These are phyloP conservation scores for Fusarium sp. DNA, from an alignment of 2,329 filamentous ascomycete genomes.

Conservation along the genomic window DNA sequence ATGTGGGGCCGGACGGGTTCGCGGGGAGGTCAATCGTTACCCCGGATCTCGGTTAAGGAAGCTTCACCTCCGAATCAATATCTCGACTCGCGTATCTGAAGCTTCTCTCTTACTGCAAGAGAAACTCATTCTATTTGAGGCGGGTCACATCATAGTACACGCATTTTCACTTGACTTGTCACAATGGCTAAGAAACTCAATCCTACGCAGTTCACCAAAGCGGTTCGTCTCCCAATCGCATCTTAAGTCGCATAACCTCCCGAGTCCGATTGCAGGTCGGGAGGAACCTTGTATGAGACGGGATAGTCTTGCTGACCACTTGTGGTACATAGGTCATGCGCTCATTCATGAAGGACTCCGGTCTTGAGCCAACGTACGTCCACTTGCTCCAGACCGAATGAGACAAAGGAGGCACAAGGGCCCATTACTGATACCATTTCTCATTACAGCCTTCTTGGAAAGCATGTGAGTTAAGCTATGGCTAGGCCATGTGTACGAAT, in stretches of 20 bases:
- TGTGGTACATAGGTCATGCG: slow-evolving; percentile 73
- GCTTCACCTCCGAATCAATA: slow-evolving; percentile 15
- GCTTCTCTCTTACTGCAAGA: background rate
- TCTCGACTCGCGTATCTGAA: background rate
- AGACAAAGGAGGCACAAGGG: background rate
- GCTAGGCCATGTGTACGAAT: too few relatives aligned
- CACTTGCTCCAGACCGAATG: background rate
- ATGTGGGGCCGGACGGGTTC: slow-evolving; percentile 6
- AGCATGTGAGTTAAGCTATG: slow-evolving; percentile 27
- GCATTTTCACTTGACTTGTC: background rate
- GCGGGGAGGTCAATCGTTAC: slow-evolving; percentile 11
- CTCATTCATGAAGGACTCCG: slow-evolving; percentile 86
- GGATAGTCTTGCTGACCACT: background rate
- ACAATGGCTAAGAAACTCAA: slow-evolving; percentile 51
- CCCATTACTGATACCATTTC: background rate
- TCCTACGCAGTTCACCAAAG: slow-evolving; percentile 51
- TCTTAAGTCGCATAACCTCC: background rate
- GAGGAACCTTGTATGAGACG: fast-evolving
- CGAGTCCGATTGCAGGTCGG: background rate
- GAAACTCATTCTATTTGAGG: fast-evolving
- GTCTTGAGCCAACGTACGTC: slow-evolving; percentile 85
- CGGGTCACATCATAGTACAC: background rate
- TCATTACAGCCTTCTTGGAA: slow-evolving; percentile 45
- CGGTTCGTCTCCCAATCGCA: slow-evolving; percentile 42
- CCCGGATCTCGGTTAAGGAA: slow-evolving; percentile 17